A percentile compares a stretch with the other conserved stretches of the same genome.
Conservation (phyloP, 768 basidiomycete species). For the Hericium alpestre region DNA sequence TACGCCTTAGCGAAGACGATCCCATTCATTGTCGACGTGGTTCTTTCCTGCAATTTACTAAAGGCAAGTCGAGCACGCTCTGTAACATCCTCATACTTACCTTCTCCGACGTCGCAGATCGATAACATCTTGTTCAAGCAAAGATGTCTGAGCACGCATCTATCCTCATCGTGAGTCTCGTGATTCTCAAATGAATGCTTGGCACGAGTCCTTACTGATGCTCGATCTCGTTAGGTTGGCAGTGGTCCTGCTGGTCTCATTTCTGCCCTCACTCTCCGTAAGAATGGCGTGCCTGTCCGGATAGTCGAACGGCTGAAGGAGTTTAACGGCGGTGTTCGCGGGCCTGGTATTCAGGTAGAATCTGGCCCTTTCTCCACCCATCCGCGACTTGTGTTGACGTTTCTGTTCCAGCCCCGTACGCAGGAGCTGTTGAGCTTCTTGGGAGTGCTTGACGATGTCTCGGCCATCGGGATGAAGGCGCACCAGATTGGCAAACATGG, state of each 20-base stretch:
- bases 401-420: neutral
- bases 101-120: neutral
- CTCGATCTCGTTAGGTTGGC: constrained; percentile 2
- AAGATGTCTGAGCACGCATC: neutral
- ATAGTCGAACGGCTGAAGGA: constrained; percentile 5
- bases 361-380: too few relatives aligned
- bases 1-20: neutral
- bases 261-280: constrained; percentile 5
- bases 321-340: neutral
- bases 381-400: neutral
- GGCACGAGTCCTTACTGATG: neutral
- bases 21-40: neutral
- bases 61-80: too few relatives aligned
- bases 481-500: neutral
- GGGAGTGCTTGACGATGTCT: neutral
- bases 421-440: neutral
- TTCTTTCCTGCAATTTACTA: too few relatives aligned
- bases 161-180: neutral
- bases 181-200: neutral
- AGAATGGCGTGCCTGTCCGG: constrained; percentile 9
- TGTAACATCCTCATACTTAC: too few relatives aligned
- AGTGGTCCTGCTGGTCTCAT: constrained; percentile 9
- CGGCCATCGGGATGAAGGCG: neutral
- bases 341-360: neutral
- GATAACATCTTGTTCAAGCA: neutral